These are phyloP conservation scores for Postia placenta DNA, from an alignment of 768 basidiomycete species.

Conservation along the genomic window DNA sequence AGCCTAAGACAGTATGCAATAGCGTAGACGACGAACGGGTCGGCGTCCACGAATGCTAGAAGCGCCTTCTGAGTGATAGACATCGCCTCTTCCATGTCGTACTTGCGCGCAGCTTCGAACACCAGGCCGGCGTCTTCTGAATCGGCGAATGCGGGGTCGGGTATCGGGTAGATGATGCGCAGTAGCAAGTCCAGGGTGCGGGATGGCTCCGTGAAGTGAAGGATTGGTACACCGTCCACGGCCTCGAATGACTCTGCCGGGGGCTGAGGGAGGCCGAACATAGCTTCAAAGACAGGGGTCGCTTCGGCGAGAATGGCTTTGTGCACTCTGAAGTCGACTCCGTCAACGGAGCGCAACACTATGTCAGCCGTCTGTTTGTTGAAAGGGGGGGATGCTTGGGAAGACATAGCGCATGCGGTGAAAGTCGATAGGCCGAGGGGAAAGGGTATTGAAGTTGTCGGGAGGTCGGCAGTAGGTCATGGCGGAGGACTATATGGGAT, in stretches of 20 bases:
- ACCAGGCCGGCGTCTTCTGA: not conserved
- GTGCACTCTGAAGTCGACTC: constrained; percentile 43
- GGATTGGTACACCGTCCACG: not conserved
- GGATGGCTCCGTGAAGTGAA: constrained; percentile 3
- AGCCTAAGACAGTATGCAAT: not conserved
- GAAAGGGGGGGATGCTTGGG: constrained; percentile 7
- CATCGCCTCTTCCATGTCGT: not conserved
- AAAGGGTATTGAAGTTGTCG: too few relatives aligned
- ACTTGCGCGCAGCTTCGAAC: constrained; percentile 20
- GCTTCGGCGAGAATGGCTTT: constrained; percentile 47
- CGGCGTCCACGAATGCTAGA: not conserved
- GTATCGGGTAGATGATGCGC: constrained; percentile 27
- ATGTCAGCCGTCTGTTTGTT: constrained; percentile 30
- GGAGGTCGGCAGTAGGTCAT: too few relatives aligned
- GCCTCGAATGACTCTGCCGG: not conserved
- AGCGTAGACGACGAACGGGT: not conserved
- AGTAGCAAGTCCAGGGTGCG: constrained; percentile 12
- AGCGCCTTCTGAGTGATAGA: not conserved
- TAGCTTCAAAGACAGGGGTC: constrained; percentile 51
- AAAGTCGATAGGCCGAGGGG: too few relatives aligned
- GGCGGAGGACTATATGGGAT: too few relatives aligned
- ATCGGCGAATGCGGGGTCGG: constrained; percentile 14
- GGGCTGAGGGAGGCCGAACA: constrained; percentile 47
- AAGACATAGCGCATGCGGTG: too few relatives aligned
- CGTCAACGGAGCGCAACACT: constrained; percentile 50